phyloP scores from a whole-genome alignment of 2,329 filamentous ascomycete genomes.

The Exophiala mesophila region DNA sequence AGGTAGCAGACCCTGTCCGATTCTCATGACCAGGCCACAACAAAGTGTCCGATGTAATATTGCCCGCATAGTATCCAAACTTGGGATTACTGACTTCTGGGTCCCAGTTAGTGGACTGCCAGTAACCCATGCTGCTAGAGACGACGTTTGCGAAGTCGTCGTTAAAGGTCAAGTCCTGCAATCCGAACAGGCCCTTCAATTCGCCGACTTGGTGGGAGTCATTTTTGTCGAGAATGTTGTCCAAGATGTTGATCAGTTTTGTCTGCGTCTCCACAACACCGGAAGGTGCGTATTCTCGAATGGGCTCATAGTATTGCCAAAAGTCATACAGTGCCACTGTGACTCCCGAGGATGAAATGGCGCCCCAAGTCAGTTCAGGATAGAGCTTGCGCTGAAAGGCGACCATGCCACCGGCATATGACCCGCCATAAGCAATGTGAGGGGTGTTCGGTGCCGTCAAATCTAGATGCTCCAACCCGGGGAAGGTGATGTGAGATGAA shows the following conservation, averaged over 20 bases:
- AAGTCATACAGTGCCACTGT: conserved; percentile 73
- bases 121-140: conserved; percentile 42
- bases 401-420: conserved; percentile 74
- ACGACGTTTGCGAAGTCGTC: conserved; percentile 52
- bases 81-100: conserved; percentile 45
- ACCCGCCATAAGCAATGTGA: conserved; percentile 77
- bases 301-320: conserved; percentile 60
- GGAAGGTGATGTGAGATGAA: conserved; percentile 65
- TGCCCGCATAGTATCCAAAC: conserved; percentile 53
- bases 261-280: conserved; percentile 63
- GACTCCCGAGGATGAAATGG: conserved; percentile 76
- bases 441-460: conserved; percentile 62
- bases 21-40: conserved; percentile 40
- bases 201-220: conserved; percentile 39
- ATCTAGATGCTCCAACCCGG: conserved; percentile 62
- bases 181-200: conserved; percentile 50
- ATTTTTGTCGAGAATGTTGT: conserved; percentile 53
- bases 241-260: conserved; percentile 54
- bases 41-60: conserved; percentile 46
- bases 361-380: conserved; percentile 71
- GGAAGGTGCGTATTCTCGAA: conserved; percentile 52
- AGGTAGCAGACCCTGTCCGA: conserved; percentile 37
- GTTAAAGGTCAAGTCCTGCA: conserved; percentile 37
- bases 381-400: conserved; percentile 73
- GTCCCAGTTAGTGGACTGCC: conserved; percentile 59